phyloP scores from a whole-genome alignment of 1,284 basidiomycete genomes.

The Sporisorium sorghi region DNA sequence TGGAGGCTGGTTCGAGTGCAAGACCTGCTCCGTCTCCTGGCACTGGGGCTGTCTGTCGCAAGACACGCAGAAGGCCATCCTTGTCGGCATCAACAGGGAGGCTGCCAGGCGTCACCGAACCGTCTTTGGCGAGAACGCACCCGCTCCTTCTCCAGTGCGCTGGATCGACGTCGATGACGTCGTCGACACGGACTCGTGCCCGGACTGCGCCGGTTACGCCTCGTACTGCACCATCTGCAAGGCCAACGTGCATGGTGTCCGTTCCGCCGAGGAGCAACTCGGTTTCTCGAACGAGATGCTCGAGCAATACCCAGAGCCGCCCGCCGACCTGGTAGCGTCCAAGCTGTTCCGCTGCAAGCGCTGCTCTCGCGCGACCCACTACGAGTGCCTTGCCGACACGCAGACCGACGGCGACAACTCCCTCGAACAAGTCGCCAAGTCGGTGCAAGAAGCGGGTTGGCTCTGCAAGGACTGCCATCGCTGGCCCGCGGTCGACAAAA shows the following conservation, averaged over 20 bases:
- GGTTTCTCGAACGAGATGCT: conserved; percentile 26
- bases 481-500: conserved; percentile 47
- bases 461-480: conserved; percentile 48
- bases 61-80: conserved; percentile 31
- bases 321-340: conserved; percentile 16
- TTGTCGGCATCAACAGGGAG: conserved; percentile 38
- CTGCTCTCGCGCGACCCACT: conserved; percentile 52
- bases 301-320: conserved; percentile 27
- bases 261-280: conserved; percentile 24
- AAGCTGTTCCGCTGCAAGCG: conserved; percentile 54
- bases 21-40: conserved; percentile 45
- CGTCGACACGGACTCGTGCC: conserved; percentile 38
- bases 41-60: conserved; percentile 54
- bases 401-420: conserved; percentile 13
- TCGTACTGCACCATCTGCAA: conserved; percentile 51
- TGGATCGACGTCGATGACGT: conserved; percentile 40
- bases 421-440: conserved; percentile 38
- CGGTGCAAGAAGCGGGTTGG: conserved; percentile 36
- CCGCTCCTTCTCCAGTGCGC: conserved; percentile 20
- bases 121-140: conserved; percentile 21
- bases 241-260: conserved; percentile 24
- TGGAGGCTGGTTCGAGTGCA: conserved; percentile 58
- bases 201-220: conserved; percentile 36
- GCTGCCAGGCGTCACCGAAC: conserved; percentile 16
- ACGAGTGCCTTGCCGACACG: conserved; percentile 40